Evolutionary conservation across 2,329 filamentous ascomycete genomes (phyloP).

Genomic region (Colletotrichum noveboracense): DNA sequence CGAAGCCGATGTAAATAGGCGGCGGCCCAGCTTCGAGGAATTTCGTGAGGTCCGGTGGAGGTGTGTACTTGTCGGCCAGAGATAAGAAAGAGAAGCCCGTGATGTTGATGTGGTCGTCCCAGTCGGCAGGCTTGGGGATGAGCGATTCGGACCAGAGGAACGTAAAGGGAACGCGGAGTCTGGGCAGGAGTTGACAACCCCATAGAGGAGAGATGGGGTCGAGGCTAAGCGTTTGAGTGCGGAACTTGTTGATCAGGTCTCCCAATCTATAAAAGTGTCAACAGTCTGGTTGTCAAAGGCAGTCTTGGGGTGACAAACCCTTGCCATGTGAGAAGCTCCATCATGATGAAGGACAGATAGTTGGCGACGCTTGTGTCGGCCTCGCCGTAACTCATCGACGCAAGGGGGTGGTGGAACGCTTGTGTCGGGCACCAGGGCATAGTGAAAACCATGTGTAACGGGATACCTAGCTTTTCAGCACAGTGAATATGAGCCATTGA

Average conservation of each 20-base stretch:
- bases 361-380: conserved; percentile 68
- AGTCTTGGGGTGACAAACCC: conserved; percentile 42
- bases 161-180: conserved; percentile 68
- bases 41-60: conserved; percentile 54
- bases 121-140: conserved; percentile 70
- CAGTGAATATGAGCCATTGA: conserved; percentile 58
- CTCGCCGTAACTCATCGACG: conserved; percentile 62
- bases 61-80: conserved; percentile 55
- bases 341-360: conserved; percentile 70
- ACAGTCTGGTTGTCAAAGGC: not conserved
- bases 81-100: conserved; percentile 68
- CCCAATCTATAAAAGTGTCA: conserved; percentile 51
- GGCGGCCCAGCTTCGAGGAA: conserved; percentile 63
- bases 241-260: conserved; percentile 74
- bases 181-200: conserved; percentile 67
- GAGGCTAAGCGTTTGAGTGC: conserved; percentile 64
- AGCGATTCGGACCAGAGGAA: conserved; percentile 74
- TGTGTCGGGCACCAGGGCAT: conserved; percentile 79
- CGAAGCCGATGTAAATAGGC: conserved; percentile 71
- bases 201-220: conserved; percentile 70
- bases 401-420: conserved; percentile 72
- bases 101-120: conserved; percentile 63
- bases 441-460: conserved; percentile 58
- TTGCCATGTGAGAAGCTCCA: conserved; percentile 79
- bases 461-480: conserved; percentile 52